Evolutionary conservation across 345 rosid species (phyloP).

Genomic region (Eucalyptus curtisii): DNA sequence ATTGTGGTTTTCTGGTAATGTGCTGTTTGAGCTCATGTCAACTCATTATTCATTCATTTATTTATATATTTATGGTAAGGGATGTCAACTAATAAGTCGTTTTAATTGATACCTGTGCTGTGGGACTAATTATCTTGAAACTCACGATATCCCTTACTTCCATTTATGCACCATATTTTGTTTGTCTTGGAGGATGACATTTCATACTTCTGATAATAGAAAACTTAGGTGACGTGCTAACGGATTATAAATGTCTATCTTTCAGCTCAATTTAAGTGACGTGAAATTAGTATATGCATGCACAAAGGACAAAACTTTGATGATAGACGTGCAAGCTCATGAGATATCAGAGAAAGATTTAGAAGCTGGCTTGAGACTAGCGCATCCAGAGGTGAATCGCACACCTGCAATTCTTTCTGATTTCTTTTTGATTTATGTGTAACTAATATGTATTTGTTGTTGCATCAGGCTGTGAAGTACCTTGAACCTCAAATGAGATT

Average conservation of each 20-base stretch:
- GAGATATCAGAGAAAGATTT: conserved; percentile 85
- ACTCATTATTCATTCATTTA: not conserved
- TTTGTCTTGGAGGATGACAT: not conserved
- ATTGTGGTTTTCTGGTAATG: not conserved
- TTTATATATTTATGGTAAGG: not conserved
- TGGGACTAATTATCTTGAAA: not conserved
- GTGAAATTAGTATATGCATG: conserved; percentile 92
- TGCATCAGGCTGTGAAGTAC: conserved; percentile 71
- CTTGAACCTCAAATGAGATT: conserved; percentile 82
- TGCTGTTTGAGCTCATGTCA: not conserved
- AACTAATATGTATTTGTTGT: conserved; percentile 1
- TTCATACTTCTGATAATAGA: not conserved
- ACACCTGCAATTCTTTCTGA: not conserved
- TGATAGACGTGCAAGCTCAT: conserved; percentile 92
- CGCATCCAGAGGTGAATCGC: conserved; percentile 79
- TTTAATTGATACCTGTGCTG: not conserved
- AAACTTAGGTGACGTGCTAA: not conserved
- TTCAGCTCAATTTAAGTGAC: conserved; percentile 87
- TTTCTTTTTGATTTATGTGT: not conserved
- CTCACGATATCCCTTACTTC: not conserved
- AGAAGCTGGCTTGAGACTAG: conserved; percentile 80
- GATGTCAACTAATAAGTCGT: not conserved
- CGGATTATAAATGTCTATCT: not conserved
- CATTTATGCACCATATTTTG: not conserved
- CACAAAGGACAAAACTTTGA: conserved; percentile 84